Evolutionary conservation across 108 stramenopile species (phyloP).

Genomic region (Epipyxis sp.): DNA sequence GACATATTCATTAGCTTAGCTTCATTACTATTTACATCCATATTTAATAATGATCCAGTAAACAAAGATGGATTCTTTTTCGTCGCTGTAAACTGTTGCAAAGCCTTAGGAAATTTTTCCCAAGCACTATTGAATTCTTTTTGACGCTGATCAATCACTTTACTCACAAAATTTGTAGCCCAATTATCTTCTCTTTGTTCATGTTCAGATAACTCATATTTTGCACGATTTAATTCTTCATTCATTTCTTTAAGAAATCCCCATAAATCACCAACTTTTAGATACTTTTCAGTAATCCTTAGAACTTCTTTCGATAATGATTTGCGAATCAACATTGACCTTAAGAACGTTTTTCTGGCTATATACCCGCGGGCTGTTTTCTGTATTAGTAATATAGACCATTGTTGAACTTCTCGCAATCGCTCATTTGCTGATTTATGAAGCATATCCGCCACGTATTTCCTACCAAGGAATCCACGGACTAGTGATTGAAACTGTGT

Average conservation of each 20-base stretch:
- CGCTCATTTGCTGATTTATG: not conserved
- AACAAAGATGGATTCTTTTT: too few relatives aligned
- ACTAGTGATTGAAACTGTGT: not conserved
- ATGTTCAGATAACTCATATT: not conserved
- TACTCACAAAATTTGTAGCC: not conserved
- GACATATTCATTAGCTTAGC: not conserved
- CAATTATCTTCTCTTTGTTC: conserved; percentile 22
- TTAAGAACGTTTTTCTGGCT: conserved; percentile 4
- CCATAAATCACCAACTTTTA: conserved; percentile 27
- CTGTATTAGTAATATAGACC: conserved; percentile 13
- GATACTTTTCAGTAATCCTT: not conserved
- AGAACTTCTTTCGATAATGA: conserved; percentile 13
- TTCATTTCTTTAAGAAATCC: conserved; percentile 25
- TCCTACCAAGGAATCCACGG: conserved; percentile 4
- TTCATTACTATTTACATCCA: too few relatives aligned
- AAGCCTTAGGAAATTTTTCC: not conserved
- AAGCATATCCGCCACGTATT: not conserved
- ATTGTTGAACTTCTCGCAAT: conserved; percentile 8
- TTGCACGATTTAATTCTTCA: not conserved
- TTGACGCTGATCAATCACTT: conserved; percentile 8
- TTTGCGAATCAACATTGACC: conserved; percentile 21
- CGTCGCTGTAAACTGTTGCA: not conserved
- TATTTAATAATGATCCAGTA: too few relatives aligned
- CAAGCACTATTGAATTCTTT: conserved; percentile 2
- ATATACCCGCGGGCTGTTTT: conserved; percentile 31